These are phyloP conservation scores for Phlyctochytrium planicorne DNA, from an alignment of 192 early-diverging fungal genomes.

Conservation along the genomic window DNA sequence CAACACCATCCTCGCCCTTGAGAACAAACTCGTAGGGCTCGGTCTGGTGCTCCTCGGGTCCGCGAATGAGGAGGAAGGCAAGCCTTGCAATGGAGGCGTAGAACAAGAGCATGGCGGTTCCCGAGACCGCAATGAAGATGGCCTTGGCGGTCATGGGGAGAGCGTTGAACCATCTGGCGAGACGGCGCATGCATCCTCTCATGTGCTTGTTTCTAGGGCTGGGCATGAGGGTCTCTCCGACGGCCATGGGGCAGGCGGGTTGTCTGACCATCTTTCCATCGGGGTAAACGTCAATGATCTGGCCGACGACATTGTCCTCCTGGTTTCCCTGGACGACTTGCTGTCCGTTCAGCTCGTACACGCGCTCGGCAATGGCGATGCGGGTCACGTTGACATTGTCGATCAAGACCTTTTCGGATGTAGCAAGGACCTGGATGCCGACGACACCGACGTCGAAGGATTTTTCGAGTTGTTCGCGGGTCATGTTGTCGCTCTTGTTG, in stretches of 20 bases:
- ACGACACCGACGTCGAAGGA: slow-evolving; percentile 38
- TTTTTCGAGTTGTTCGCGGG: slow-evolving; percentile 13
- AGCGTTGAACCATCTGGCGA: not conserved
- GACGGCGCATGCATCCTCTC: not conserved
- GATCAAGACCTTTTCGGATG: slow-evolving; percentile 13
- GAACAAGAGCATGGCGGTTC: not conserved
- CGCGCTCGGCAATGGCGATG: slow-evolving; percentile 35
- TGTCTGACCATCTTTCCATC: slow-evolving; percentile 21
- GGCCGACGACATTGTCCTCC: slow-evolving; percentile 33
- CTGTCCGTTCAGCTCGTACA: slow-evolving; percentile 36
- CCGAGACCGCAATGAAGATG: not conserved
- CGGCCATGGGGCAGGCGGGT: slow-evolving; percentile 23
- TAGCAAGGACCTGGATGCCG: slow-evolving; percentile 32
- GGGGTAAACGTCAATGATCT: slow-evolving; percentile 33
- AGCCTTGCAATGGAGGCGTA: not conserved
- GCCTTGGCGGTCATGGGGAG: not conserved
- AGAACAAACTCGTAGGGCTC: not conserved
- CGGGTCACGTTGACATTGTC: slow-evolving; percentile 19
- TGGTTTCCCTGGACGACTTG: slow-evolving; percentile 1
- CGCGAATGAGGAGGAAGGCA: not conserved
- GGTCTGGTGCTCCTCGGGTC: not conserved
- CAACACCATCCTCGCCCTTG: not conserved
- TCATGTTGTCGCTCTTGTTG: slow-evolving; percentile 15
- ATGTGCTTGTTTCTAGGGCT: not conserved
- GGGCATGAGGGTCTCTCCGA: slow-evolving; percentile 6